Evolutionary conservation across 2,329 filamentous ascomycete genomes (phyloP).

Genomic region (Hymenoscyphus occultus): DNA sequence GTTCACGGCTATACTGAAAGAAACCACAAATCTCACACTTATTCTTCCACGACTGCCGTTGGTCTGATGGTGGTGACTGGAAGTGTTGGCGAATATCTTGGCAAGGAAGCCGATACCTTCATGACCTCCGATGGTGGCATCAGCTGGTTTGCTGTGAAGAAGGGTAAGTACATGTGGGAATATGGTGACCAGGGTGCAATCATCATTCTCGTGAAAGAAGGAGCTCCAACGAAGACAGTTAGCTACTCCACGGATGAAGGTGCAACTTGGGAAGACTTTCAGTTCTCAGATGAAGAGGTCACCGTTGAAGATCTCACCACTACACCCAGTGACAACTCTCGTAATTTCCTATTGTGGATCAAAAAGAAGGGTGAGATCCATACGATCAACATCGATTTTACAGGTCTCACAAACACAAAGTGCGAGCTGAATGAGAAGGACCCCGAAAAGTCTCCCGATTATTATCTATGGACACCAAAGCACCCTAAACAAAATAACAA

Average conservation of each 20-base stretch:
- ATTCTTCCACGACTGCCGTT: conserved; percentile 81
- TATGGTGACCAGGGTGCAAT: conserved; percentile 95
- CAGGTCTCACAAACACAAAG: conserved; percentile 67
- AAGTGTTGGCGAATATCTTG: conserved; percentile 69
- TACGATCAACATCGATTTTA: conserved; percentile 86
- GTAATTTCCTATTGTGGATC: conserved; percentile 91
- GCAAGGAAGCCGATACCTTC: conserved; percentile 74
- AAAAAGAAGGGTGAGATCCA: conserved; percentile 56
- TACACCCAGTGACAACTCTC: conserved; percentile 81
- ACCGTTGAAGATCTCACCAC: conserved; percentile 80
- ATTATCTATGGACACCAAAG: conserved; percentile 81
- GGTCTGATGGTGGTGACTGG: conserved; percentile 89
- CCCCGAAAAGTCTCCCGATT: conserved; percentile 62
- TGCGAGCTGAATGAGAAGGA: conserved; percentile 67
- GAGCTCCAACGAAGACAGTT: conserved; percentile 63
- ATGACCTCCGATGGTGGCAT: conserved; percentile 90
- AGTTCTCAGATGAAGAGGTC: conserved; percentile 70
- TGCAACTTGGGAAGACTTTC: conserved; percentile 69
- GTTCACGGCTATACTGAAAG: conserved; percentile 96
- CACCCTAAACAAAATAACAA: conserved; percentile 76
- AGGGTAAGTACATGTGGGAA: conserved; percentile 88
- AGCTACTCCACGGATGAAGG: conserved; percentile 82
- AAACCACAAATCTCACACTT: conserved; percentile 75
- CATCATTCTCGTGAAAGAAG: conserved; percentile 78
- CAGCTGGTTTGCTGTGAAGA: conserved; percentile 79